Base-by-base conservation (phyloP, 169 alveolate species). In the Eimeria maxima region DNA sequence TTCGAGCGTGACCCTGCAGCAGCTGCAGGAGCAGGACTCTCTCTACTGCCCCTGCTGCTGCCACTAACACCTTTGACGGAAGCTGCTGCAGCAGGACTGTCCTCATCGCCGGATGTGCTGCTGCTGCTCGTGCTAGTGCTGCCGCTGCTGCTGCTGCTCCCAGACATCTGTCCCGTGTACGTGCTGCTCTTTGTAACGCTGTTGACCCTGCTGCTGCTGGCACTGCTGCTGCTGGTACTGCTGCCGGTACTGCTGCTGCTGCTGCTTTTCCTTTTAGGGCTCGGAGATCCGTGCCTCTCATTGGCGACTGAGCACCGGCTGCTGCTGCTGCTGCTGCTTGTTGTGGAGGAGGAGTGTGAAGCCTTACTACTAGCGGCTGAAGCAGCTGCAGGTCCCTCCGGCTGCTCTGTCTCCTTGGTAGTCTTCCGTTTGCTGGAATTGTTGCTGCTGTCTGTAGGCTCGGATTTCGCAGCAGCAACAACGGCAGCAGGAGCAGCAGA, bases 31-130 rank as follows among this genome's bases (percentile, higher is more conserved):
- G 80, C 20, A 69, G 20, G 45, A 24, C 80, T 38, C 44, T 27
- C 16, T n/a, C 80, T 24, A n/a, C 16, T 27, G 80, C 80, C 27
- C 44, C 5, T 69, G 80, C 80, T 69, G 80, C 38, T 69, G 18
- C 80, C 45, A 24, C 44, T 1, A 38, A 18, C 18, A 38, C 38
- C 80, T 69, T 69, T 69, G 80, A 27, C 69, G 69, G 22, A 14
- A 57, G 27, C 22, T 57, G 69, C 22, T 57, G 69, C 69, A 18
- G 69, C 69, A 57, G 69, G 22, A 22, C 27, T 57, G 16, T 57
- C 69, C 69, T 69, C 80, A 69, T 69, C 80, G 80, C 80, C 80
- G 11, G 80, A 69, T 0, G 38, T 24, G 80, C 80, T 24, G 80
- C 80, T 38, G 27, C 38, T 18, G 38, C 27, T 18, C 38, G 16